phyloP scores from a whole-genome alignment of 495 filamentous ascomycete species.

The Choiromyces venosus region DNA sequence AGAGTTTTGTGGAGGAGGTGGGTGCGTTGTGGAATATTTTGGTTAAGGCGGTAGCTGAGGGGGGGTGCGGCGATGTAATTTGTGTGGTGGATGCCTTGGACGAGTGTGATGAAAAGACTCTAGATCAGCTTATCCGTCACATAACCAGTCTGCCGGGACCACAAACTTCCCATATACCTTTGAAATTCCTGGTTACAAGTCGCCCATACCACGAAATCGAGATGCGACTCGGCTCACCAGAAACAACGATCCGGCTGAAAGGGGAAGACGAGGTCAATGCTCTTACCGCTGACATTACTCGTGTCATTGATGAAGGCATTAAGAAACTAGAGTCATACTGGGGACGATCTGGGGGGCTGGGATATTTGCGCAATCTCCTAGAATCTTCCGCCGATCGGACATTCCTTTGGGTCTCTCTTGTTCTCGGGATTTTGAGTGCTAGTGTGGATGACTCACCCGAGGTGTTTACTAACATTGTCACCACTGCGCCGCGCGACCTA shows the following conservation, averaged over 20 bases:
- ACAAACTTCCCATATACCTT: background rate
- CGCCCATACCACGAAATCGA: slow-evolving; percentile 46
- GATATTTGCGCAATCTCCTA: slow-evolving; percentile 30
- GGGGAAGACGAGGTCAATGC: slow-evolving; percentile 45
- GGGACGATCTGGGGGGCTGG: slow-evolving; percentile 13
- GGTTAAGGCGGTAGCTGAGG: too few species aligned
- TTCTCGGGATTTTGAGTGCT: slow-evolving; percentile 27
- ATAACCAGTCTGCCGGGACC: background rate
- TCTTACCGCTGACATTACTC: slow-evolving; percentile 45
- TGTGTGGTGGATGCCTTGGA: slow-evolving; percentile 48
- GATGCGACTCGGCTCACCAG: slow-evolving; percentile 10
- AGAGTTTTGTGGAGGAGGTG: slow-evolving; percentile 34
- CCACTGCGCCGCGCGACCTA: too few species aligned
- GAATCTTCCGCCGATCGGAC: slow-evolving; percentile 47
- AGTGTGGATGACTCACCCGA: slow-evolving; percentile 3
- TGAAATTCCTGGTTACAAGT: slow-evolving; percentile 49
- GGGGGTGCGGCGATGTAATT: slow-evolving; percentile 33
- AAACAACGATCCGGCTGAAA: slow-evolving; percentile 38
- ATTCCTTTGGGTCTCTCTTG: too few species aligned
- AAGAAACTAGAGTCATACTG: slow-evolving; percentile 32
- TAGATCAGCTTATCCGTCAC: slow-evolving; percentile 21
- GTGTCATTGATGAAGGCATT: slow-evolving; percentile 43
- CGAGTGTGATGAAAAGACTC: slow-evolving; percentile 41
- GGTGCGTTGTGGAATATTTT: too few species aligned
- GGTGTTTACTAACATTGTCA: slow-evolving; percentile 36